Evolutionary conservation across 495 filamentous ascomycete genomes (phyloP).

Genomic region (Xanthoparmelia taractica): DNA sequence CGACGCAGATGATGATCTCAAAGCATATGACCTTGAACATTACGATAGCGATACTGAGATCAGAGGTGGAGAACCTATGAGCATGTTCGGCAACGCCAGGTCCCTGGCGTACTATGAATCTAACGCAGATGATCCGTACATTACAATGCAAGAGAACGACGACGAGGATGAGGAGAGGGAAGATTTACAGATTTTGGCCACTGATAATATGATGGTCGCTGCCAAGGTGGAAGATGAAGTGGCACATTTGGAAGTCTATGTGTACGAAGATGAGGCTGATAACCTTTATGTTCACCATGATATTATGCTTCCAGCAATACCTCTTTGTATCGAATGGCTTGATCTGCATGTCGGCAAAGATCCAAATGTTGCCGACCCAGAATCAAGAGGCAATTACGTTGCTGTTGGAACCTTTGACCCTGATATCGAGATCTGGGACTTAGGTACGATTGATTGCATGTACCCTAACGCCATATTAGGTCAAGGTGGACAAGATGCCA

Average conservation of each 20-base stretch:
- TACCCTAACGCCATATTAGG: conserved; percentile 96
- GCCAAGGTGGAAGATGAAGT: conserved; percentile 96
- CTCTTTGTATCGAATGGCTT: conserved; percentile 91
- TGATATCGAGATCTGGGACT: conserved; percentile 97
- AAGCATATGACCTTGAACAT: conserved; percentile 91
- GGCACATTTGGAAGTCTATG: conserved; percentile 91
- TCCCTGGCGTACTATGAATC: conserved; percentile 87
- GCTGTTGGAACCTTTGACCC: conserved; percentile 96
- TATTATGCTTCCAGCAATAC: conserved; percentile 97
- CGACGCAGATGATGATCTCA: conserved; percentile 76
- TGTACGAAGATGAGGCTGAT: conserved; percentile 88
- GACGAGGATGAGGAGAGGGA: conserved; percentile 85
- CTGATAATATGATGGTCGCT: conserved; percentile 84
- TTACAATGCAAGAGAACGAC: conserved; percentile 66
- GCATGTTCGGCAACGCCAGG: conserved; percentile 92
- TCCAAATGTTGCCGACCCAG: conserved; percentile 29
- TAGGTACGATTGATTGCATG: conserved; percentile 93
- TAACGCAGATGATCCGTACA: conserved; percentile 91
- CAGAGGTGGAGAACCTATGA: conserved; percentile 60
- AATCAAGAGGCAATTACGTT: conserved; percentile 71
- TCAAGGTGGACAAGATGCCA: conserved; percentile 54
- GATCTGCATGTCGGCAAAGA: conserved; percentile 74
- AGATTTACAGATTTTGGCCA: conserved; percentile 85
- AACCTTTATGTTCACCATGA: conserved; percentile 99
- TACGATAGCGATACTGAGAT: conserved; percentile 78